phyloP scores from a whole-genome alignment of 352 stramenopile species.

The Phytopythium litorale region DNA sequence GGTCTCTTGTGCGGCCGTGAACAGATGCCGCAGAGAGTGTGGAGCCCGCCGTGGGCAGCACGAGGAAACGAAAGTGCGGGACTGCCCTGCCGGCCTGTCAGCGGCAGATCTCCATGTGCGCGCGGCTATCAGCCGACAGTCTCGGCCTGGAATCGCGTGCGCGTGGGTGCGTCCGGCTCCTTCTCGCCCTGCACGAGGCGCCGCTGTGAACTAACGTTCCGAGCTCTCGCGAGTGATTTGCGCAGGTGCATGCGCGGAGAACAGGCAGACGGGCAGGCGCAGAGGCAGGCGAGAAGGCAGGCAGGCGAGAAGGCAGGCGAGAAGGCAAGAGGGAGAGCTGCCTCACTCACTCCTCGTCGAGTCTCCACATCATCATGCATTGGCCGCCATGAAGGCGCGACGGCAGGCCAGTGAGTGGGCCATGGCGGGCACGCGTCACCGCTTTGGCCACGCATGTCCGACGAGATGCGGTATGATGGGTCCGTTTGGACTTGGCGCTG shows the following conservation, averaged over 20 bases:
- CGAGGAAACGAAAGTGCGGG: neutral
- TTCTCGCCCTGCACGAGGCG: neutral
- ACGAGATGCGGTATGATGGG: neutral
- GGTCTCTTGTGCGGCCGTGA: neutral
- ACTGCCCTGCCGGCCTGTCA: neutral
- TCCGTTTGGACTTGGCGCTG: neutral
- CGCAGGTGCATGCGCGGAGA: neutral
- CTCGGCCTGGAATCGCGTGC: neutral
- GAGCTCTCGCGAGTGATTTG: neutral
- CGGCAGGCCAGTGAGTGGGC: constrained; percentile 2
- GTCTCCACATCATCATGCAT: neutral
- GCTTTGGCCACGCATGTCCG: neutral
- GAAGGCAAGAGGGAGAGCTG: neutral
- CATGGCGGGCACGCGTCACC: too few species aligned
- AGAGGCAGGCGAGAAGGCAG: neutral
- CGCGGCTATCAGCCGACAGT: neutral
- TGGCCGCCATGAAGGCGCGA: neutral
- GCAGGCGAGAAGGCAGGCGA: neutral
- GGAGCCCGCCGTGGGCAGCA: too few species aligned
- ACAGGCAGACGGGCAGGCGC: neutral
- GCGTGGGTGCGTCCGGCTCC: neutral
- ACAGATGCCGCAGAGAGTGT: too few species aligned
- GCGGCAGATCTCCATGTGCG: neutral
- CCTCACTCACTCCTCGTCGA: too few species aligned
- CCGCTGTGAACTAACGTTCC: neutral